Percentiles rank a stretch among this genome's conserved stretches.
Conservation (phyloP, 2,329 filamentous ascomycete species). For the Phaeophleospora eucalypticola region DNA sequence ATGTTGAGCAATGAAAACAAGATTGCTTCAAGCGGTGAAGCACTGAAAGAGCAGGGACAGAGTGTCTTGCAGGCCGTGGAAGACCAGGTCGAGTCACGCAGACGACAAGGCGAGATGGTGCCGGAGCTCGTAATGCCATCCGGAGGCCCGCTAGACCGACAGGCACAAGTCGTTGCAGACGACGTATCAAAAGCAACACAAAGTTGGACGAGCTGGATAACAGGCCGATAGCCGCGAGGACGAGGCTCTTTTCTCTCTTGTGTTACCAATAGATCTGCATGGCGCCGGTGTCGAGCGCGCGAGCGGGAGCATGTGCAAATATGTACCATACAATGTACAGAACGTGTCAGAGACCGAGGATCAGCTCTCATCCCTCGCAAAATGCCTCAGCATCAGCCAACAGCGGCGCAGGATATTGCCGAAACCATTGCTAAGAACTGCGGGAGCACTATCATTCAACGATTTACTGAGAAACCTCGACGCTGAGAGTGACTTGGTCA, state of each 20-base stretch:
- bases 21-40: conserved; percentile 8
- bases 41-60: conserved; percentile 21
- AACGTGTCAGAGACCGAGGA: not conserved
- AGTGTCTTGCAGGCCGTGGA: conserved; percentile 33
- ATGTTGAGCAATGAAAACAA: conserved; percentile 26
- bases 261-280: conserved; percentile 2
- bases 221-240: conserved; percentile 28
- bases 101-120: conserved; percentile 26
- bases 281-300: not conserved
- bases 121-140: conserved; percentile 24
- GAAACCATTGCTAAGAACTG: no score
- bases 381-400: no score
- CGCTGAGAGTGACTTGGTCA: no score
- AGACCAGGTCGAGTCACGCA: conserved; percentile 27
- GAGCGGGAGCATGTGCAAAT: not conserved
- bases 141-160: conserved; percentile 46
- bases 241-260: not conserved
- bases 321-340: not conserved
- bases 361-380: no score
- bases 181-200: conserved; percentile 36
- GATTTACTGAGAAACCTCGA: no score
- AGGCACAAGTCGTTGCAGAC: conserved; percentile 39
- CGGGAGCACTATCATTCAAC: no score
- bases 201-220: conserved; percentile 46
- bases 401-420: no score